phyloP scores from a whole-genome alignment of 78 protist species.

The Guillardia theta region DNA sequence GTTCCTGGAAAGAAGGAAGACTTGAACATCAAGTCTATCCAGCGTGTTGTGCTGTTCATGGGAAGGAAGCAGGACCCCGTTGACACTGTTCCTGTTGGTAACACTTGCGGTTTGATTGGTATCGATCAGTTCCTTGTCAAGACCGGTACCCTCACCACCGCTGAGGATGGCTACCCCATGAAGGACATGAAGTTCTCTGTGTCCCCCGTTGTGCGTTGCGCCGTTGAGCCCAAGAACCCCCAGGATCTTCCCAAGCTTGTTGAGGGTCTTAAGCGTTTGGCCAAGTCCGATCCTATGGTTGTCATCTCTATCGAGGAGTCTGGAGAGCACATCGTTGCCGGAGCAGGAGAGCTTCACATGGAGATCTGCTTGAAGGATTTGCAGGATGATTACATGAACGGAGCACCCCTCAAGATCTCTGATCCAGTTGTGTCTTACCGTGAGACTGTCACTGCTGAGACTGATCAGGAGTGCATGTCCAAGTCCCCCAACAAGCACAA shows the following conservation, averaged over 20 bases:
- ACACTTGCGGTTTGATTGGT: slow-evolving; percentile 96
- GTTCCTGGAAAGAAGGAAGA: slow-evolving; percentile 93
- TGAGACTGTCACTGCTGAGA: slow-evolving; percentile 83
- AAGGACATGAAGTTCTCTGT: slow-evolving; percentile 98
- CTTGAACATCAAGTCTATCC: slow-evolving; percentile 91
- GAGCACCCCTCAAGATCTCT: slow-evolving; percentile 85
- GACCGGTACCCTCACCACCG: slow-evolving; percentile 96
- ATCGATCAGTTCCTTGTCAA: slow-evolving; percentile 97
- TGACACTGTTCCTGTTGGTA: slow-evolving; percentile 93
- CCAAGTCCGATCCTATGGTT: slow-evolving; percentile 96
- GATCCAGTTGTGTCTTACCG: slow-evolving; percentile 98
- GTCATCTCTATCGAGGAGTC: slow-evolving; percentile 87
- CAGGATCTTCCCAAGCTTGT: slow-evolving; percentile 72
- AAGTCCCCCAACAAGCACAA: slow-evolving; percentile 99
- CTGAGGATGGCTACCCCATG: slow-evolving; percentile 88
- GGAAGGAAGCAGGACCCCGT: slow-evolving; percentile 92
- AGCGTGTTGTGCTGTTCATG: slow-evolving; percentile 99
- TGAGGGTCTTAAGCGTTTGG: slow-evolving; percentile 96
- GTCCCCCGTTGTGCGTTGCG: slow-evolving; percentile 99
- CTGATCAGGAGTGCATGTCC: slow-evolving; percentile 74
- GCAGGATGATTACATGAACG: slow-evolving; percentile 88
- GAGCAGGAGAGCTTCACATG: slow-evolving; percentile 99
- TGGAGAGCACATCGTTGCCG: slow-evolving; percentile 99
- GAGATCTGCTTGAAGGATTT: slow-evolving; percentile 98
- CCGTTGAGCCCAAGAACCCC: slow-evolving; percentile 98